Percentiles rank a stretch among this genome's conserved stretches.
Conservation (phyloP, 2,329 filamentous ascomycete species). For the Trichoderma arundinaceum region DNA sequence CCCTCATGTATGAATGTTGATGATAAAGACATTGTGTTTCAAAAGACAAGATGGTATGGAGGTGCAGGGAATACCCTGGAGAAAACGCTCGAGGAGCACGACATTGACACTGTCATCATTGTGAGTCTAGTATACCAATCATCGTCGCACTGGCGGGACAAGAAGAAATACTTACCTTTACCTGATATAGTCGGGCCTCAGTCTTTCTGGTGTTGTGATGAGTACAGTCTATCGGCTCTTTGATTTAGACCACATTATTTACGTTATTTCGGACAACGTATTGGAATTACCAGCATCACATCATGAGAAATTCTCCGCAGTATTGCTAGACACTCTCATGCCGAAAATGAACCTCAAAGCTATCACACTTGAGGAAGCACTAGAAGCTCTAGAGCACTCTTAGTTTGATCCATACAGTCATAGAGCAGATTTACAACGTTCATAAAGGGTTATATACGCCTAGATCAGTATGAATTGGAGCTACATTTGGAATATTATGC, state of each 20-base stretch:
- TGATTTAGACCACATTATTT: constrained; percentile 51
- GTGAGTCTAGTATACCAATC: constrained; percentile 34
- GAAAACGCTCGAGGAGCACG: constrained; percentile 47
- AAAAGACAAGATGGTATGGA: constrained; percentile 51
- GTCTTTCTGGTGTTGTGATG: constrained; percentile 50
- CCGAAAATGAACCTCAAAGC: constrained; percentile 30
- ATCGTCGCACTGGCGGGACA: not conserved
- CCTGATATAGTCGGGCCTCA: constrained; percentile 44
- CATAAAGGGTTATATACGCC: not conserved
- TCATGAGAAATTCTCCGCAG: not conserved
- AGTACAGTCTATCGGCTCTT: constrained; percentile 51
- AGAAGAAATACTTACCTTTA: not conserved
- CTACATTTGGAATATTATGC: not conserved
- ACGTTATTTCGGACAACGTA: constrained; percentile 47
- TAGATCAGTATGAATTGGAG: not conserved
- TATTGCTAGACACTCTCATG: constrained; percentile 9
- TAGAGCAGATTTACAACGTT: too few species aligned
- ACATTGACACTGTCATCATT: constrained; percentile 50
- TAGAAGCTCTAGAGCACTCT: constrained; percentile 13
- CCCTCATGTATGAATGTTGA: constrained; percentile 42
- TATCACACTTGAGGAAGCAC: constrained; percentile 24
- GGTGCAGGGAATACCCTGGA: constrained; percentile 49
- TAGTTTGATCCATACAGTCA: not conserved
- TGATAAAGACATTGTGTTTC: constrained; percentile 45
- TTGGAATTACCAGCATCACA: constrained; percentile 34